Evolutionary conservation across 1,284 basidiomycete species (phyloP), one percentile per base, ranked within the genome.

Genomic region (Sporisorium sorghi): DNA sequence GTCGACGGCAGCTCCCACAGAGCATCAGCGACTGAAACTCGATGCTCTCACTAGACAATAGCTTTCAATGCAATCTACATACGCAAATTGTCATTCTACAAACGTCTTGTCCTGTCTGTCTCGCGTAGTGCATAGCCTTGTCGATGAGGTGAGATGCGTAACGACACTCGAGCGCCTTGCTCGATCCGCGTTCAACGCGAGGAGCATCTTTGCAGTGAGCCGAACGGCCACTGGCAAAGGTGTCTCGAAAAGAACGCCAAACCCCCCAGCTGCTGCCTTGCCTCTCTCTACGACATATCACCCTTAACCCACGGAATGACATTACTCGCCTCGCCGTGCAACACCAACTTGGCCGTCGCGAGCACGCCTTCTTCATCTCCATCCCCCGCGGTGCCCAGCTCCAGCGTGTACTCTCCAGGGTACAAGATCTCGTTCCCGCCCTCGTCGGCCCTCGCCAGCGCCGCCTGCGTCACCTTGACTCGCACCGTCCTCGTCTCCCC

Each of bases 301-400:
- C 57, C 65, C 21, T 47, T 14, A 2, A 42, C 23, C 65, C 65
- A 68, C 15, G 58, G 58, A 17, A 62, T 47, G 0, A 68, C 65
- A 33, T 46, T n/a, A n/a, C n/a, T 54, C 17, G 11, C 12, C 21
- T 17, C 5, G 3, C 33, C 63, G 24, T 7, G n/a, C 23, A 65
- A 15, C n/a, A 21, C 33, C 15, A 65, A 10, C 40, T 15, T 53
- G 2, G 47, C 52, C 8, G 5, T 44, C 2, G 58, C 65, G 7
- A 67, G 24, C 9, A 44, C 40, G 11, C 30, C 9, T 12, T 47
- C 37, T 0, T n/a, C 23, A 1, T 43, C 46, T 8, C 46, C 19
- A 2, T 37, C 35, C 5, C n/a, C n/a, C n/a, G n/a, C n/a, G n/a
- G 53, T 61, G 11, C 61, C 65, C 4, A 67, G 21, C 21, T 58